These are phyloP conservation scores for Irpex rosettiformis DNA, from an alignment of 1,284 basidiomycete genomes.

Conservation along the genomic window DNA sequence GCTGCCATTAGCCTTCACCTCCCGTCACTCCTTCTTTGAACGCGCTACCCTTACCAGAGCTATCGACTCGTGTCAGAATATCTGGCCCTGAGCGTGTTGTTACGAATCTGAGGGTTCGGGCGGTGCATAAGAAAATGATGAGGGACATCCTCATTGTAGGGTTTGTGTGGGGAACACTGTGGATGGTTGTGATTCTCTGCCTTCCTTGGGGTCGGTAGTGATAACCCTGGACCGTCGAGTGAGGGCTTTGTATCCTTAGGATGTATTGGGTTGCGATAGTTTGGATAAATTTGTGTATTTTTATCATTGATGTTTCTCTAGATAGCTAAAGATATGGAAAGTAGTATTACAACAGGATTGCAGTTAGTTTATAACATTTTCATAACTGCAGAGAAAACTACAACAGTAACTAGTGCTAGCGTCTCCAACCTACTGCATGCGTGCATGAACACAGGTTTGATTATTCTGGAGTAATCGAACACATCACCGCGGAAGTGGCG, in stretches of 20 bases:
- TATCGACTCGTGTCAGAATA: conserved; percentile 23
- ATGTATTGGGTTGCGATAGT: too few relatives aligned
- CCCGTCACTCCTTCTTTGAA: neutral
- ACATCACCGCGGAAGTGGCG: neutral
- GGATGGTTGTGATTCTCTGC: conserved; percentile 11
- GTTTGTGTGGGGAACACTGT: conserved; percentile 12
- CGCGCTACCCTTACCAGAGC: neutral
- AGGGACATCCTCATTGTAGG: conserved; percentile 27
- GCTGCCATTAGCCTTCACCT: neutral
- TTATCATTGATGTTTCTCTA: too few relatives aligned
- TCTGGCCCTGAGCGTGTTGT: conserved; percentile 40
- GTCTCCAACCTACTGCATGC: too few relatives aligned
- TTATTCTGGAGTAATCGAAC: neutral
- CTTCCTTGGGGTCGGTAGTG: conserved; percentile 7
- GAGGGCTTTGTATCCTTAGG: too few relatives aligned
- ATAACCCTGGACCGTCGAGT: too few relatives aligned
- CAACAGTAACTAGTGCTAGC: too few relatives aligned
- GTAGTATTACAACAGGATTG: too few relatives aligned
- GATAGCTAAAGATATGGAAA: too few relatives aligned
- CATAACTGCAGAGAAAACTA: too few relatives aligned
- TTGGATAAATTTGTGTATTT: too few relatives aligned
- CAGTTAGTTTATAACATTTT: too few relatives aligned
- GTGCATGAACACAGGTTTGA: too few relatives aligned
- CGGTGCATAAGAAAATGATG: conserved; percentile 32
- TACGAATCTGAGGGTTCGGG: conserved; percentile 35